Base-by-base conservation (phyloP, 495 filamentous ascomycete genomes). In the Xylaria grammica region DNA sequence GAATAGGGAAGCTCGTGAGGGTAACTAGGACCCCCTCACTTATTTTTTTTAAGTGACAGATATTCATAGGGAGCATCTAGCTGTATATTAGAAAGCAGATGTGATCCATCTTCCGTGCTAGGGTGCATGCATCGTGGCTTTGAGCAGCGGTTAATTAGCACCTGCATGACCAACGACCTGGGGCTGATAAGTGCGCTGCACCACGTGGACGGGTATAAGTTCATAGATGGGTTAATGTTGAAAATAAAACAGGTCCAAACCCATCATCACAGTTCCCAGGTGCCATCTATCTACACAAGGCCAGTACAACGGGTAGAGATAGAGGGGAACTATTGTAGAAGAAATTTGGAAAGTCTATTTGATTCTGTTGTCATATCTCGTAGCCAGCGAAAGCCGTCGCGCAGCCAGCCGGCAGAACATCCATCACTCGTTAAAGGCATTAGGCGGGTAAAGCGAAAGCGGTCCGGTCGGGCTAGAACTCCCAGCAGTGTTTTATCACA, bases 341-440 rank as follows among this genome's bases (percentile, higher is more conserved):
- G 8, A 24, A 51, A 51, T 24, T 29, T 51, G 48, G 40, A 44
- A 44, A 51, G 24, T 54, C 10, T 27, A 60, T 50, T 36, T 36
- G 4, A 60, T 38, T 50, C 27, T 51, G 30, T 3, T 42, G 3
- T 48, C 59, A 29, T 62, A 52, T 62, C 59, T 62, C 59, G 15
- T 62, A 52, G 59, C 48, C 24, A 51, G 20, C 11, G 48, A 51
- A 42, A 3, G 13, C 40, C 40, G 40, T 42, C 8, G 17, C 40
- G 8, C 40, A 11, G 20, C 42, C 29, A 29, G n/a, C 56, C 10
- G 15, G 19, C 22, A 26, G 27, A 13, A 30, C 1, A 27, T 6
- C 22, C 22, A 51, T 32, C 19, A 48, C 17, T 48, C 40, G 42
- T 44, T 32, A n/a, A 32, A 59, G 56, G 56, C 42, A 48, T 59